Percentiles rank a stretch among this genome's conserved stretches.
These are phyloP conservation scores for Pseudopyrenochaeta lycopersici DNA, from an alignment of 2,329 filamentous ascomycete genomes.

Conservation along the genomic window DNA sequence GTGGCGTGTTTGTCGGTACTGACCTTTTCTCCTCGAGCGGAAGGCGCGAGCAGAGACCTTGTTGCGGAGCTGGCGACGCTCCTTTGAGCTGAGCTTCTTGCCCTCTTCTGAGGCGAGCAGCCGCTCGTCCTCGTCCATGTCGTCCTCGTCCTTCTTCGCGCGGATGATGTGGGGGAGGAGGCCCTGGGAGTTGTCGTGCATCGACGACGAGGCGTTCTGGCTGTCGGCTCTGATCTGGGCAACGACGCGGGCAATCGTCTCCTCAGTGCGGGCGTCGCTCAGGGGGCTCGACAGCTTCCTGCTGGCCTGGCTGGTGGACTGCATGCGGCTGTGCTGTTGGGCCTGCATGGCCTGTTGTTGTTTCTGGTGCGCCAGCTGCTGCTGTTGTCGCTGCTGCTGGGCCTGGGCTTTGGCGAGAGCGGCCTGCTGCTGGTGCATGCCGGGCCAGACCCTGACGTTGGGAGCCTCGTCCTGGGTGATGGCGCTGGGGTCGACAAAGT, in stretches of 20 bases:
- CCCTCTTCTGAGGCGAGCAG: constrained; percentile 95
- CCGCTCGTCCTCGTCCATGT: constrained; percentile 98
- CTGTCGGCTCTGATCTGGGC: constrained; percentile 88
- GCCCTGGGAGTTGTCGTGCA: constrained; percentile 59
- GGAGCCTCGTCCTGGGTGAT: constrained; percentile 71
- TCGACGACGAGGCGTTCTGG: constrained; percentile 57
- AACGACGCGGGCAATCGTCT: constrained; percentile 91
- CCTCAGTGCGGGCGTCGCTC: constrained; percentile 68
- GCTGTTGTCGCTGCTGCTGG: constrained; percentile 57
- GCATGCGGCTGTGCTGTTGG: constrained; percentile 41
- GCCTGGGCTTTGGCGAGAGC: constrained; percentile 58
- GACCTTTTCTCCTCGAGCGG: constrained; percentile 97
- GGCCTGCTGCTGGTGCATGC: constrained; percentile 90
- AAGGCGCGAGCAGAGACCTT: constrained; percentile 98
- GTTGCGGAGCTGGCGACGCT: constrained; percentile 95
- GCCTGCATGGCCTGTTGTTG: constrained; percentile 45
- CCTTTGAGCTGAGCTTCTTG: constrained; percentile 99
- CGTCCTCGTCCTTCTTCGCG: constrained; percentile 91
- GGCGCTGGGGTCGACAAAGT: constrained; percentile 77
- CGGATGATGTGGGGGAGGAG: constrained; percentile 74
- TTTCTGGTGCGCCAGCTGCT: constrained; percentile 45
- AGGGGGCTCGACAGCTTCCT: constrained; percentile 50
- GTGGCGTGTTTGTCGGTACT: constrained; percentile 42
- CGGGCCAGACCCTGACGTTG: constrained; percentile 83
- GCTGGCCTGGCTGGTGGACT: constrained; percentile 31